Evolutionary conservation across 2,329 filamentous ascomycete species (phyloP).

Genomic region (Pestalotiopsis fici): DNA sequence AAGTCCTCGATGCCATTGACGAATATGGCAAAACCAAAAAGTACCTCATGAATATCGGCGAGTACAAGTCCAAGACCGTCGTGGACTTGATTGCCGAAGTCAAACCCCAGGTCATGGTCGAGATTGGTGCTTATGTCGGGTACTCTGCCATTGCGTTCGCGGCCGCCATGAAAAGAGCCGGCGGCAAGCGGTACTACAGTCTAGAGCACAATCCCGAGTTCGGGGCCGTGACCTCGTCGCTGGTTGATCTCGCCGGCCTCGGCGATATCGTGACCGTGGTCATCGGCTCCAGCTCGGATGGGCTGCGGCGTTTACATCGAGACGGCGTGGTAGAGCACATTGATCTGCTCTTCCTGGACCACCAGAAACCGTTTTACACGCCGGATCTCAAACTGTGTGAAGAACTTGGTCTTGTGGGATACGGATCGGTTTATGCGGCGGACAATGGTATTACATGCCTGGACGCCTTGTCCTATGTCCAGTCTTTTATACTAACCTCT

Average conservation of each 20-base stretch:
- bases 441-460: conserved; percentile 59
- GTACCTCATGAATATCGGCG: conserved; percentile 80
- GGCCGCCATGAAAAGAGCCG: conserved; percentile 61
- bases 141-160: conserved; percentile 81
- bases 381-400: conserved; percentile 78
- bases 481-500: not conserved
- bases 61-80: conserved; percentile 73
- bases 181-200: conserved; percentile 68
- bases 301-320: conserved; percentile 60
- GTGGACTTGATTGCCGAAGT: conserved; percentile 65
- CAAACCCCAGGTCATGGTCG: conserved; percentile 71
- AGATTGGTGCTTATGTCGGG: conserved; percentile 79
- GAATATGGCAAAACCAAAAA: conserved; percentile 66
- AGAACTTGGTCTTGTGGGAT: conserved; percentile 63
- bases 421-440: conserved; percentile 64
- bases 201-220: conserved; percentile 76
- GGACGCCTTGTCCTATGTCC: too few species aligned
- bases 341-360: conserved; percentile 78
- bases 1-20: conserved; percentile 70
- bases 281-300: conserved; percentile 68
- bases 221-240: conserved; percentile 65
- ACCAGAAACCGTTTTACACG: conserved; percentile 76
- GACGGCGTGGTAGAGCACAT: conserved; percentile 57
- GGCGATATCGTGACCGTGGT: conserved; percentile 68
- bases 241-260: conserved; percentile 77